A percentile compares a stretch with the other conserved stretches of the same genome.
Evolutionary conservation across 768 basidiomycete genomes (phyloP).

Genomic region (Mycena belliarum): DNA sequence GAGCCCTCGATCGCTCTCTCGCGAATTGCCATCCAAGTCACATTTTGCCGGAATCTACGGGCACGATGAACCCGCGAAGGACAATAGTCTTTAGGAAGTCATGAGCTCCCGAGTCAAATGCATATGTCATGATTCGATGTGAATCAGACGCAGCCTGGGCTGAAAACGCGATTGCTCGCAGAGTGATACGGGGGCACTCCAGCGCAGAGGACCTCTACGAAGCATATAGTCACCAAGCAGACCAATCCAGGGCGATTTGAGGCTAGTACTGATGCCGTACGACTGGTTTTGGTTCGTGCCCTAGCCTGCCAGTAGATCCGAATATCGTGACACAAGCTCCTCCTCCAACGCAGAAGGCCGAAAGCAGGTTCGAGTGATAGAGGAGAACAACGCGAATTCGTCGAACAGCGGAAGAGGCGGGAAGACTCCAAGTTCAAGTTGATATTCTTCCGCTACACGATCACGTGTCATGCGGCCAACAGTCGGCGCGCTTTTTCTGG

Average conservation of each 20-base stretch:
- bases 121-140: not conserved
- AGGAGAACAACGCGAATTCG: not conserved
- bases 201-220: too few relatives aligned
- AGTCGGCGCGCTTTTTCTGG: not conserved
- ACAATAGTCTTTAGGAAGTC: not conserved
- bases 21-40: slow-evolving; percentile 13
- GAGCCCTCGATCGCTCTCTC: slow-evolving; percentile 5
- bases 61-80: not conserved
- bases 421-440: not conserved
- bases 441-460: not conserved
- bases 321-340: not conserved
- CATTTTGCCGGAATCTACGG: not conserved
- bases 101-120: not conserved
- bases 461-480: not conserved
- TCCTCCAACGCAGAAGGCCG: not conserved
- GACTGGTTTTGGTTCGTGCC: too few relatives aligned
- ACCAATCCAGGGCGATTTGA: not conserved
- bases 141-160: too few relatives aligned
- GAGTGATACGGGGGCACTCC: too few relatives aligned
- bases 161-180: too few relatives aligned
- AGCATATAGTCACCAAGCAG: too few relatives aligned
- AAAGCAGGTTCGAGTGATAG: not conserved
- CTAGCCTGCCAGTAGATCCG: not conserved
- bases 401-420: too few relatives aligned
- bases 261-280: not conserved